Percentiles rank a stretch among this genome's conserved stretches.
Evolutionary conservation across 2,329 filamentous ascomycete genomes (phyloP).

Genomic region (Diaporthe velutina): DNA sequence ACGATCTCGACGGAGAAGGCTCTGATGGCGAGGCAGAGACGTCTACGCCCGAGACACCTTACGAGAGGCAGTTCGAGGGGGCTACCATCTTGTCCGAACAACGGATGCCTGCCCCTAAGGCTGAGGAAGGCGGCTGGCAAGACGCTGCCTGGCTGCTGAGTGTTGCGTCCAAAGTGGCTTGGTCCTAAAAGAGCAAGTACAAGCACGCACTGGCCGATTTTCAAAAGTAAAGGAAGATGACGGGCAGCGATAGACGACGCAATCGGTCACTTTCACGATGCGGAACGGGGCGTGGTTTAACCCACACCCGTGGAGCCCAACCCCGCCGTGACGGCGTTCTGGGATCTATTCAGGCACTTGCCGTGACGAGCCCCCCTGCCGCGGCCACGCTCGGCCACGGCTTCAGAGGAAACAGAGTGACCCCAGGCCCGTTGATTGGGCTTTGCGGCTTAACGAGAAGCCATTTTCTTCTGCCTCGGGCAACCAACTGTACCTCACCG

Average conservation of each 20-base stretch:
- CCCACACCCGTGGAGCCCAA: slow-evolving; percentile 17
- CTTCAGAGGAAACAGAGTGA: not conserved
- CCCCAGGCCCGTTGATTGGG: not conserved
- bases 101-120: slow-evolving; percentile 61
- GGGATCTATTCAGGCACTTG: slow-evolving; percentile 6
- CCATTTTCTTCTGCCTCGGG: not conserved
- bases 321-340: slow-evolving; percentile 18
- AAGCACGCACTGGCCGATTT: not conserved
- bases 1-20: slow-evolving; percentile 45
- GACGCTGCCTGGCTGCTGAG: slow-evolving; percentile 78
- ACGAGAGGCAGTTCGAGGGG: slow-evolving; percentile 54
- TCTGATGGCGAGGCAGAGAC: slow-evolving; percentile 39
- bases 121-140: slow-evolving; percentile 72
- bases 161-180: slow-evolving; percentile 69
- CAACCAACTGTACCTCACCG: not conserved
- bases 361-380: not conserved
- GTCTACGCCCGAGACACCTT: slow-evolving; percentile 27
- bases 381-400: not conserved
- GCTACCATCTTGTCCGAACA: slow-evolving; percentile 58
- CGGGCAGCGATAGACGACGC: slow-evolving; percentile 2
- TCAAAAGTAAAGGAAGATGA: not conserved
- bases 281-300: slow-evolving; percentile 11
- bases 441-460: not conserved
- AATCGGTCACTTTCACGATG: slow-evolving; percentile 20
- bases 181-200: slow-evolving; percentile 31